Evolutionary conservation across 441 rosid species (phyloP).

Genomic region (Macaranga tanarius): DNA sequence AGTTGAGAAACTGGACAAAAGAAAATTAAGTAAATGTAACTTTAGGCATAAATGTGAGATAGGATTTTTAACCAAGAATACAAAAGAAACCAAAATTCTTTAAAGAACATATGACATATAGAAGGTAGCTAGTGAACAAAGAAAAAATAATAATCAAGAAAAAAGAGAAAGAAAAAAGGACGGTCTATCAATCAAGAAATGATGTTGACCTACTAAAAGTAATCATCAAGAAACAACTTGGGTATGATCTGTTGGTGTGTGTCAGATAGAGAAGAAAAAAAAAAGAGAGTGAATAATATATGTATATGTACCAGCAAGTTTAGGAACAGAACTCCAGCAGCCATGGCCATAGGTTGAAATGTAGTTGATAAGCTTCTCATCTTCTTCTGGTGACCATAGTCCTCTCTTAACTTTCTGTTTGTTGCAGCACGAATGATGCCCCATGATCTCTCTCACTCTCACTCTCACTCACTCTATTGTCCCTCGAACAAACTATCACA

Average conservation of each 20-base stretch:
- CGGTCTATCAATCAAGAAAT: not conserved
- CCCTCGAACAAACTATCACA: slow-evolving; percentile 5
- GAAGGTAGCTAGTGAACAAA: not conserved
- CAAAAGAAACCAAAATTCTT: not conserved
- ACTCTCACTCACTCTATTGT: slow-evolving; percentile 16
- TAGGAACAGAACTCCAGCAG: slow-evolving; percentile 99
- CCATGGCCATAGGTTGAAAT: slow-evolving; percentile 94
- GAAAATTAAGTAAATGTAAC: not conserved
- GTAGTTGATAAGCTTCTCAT: slow-evolving; percentile 89
- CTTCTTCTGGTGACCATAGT: slow-evolving; percentile 97
- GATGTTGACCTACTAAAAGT: not conserved
- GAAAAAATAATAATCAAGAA: not conserved
- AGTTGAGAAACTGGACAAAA: not conserved
- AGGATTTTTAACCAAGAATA: not conserved
- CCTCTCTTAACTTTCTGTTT: slow-evolving; percentile 99
- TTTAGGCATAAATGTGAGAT: not conserved
- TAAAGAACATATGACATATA: no score
- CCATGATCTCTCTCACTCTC: slow-evolving; percentile 53
- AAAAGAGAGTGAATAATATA: not conserved
- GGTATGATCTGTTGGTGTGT: not conserved
- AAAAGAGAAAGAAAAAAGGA: not conserved
- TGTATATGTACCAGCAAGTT: slow-evolving; percentile 62
- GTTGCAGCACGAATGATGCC: slow-evolving; percentile 96
- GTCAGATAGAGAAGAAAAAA: slow-evolving; percentile 10
- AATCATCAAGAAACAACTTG: not conserved